phyloP scores from a whole-genome alignment of 176 grass and related monocot species.

The Carex scoparia region DNA sequence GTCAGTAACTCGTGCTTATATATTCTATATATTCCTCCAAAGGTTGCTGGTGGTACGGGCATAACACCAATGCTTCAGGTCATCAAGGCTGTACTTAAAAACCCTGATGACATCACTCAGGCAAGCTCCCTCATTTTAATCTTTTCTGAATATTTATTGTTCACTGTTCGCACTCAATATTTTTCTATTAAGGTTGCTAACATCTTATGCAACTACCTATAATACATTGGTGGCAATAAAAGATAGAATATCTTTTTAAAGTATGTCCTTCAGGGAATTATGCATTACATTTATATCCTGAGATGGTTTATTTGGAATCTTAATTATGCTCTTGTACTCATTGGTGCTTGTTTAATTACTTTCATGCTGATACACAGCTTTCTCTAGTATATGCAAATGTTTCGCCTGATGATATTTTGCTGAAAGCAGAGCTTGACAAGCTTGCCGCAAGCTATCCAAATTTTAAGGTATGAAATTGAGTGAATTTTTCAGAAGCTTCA shows the following conservation, averaged over 20 bases:
- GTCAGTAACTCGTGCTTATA: neutral
- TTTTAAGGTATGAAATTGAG: constrained; percentile 68
- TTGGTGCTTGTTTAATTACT: neutral
- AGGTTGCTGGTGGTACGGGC: constrained; percentile 90
- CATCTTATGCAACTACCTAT: neutral
- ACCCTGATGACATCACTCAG: constrained; percentile 90
- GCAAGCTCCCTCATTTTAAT: constrained; percentile 29
- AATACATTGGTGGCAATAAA: constrained; percentile 9
- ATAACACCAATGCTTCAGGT: constrained; percentile 98
- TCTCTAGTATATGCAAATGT: constrained; percentile 93
- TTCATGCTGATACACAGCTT: constrained; percentile 45
- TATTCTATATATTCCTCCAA: constrained; percentile 12
- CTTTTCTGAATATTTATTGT: neutral
- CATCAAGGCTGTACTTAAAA: constrained; percentile 92
- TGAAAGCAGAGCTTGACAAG: constrained; percentile 86
- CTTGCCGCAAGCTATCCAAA: constrained; percentile 80
- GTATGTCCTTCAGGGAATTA: neutral
- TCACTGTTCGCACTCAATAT: neutral
- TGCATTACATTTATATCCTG: constrained; percentile 9
- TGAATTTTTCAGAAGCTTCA: constrained; percentile 1
- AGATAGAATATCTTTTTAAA: neutral
- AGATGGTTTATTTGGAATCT: neutral
- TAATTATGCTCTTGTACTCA: neutral
- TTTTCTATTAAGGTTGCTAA: neutral
- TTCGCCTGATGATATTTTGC: constrained; percentile 90